Percentiles rank a stretch among this genome's conserved stretches.
These are phyloP conservation scores for Fusarium sacchari DNA, from an alignment of 2,329 filamentous ascomycete species.

Conservation along the genomic window DNA sequence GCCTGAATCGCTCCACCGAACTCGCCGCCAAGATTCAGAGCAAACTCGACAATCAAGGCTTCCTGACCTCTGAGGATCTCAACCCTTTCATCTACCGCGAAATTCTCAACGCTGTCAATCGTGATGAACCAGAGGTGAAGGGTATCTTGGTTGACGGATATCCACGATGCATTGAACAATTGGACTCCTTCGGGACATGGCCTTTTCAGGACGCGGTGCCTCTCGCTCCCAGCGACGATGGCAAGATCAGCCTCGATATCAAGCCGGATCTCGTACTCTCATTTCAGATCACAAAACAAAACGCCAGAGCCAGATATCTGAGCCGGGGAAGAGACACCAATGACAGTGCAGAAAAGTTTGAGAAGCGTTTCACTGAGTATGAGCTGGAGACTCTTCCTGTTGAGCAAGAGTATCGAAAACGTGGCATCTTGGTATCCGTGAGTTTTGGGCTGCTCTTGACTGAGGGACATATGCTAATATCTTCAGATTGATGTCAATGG, in stretches of 20 bases:
- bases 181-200: not conserved
- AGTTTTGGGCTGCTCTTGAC: rapidly evolving
- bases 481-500: not conserved
- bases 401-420: not conserved
- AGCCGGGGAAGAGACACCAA: not conserved
- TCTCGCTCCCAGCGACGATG: not conserved
- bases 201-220: not conserved
- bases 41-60: not conserved
- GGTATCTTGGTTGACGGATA: not conserved
- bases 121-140: not conserved
- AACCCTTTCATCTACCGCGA: not conserved
- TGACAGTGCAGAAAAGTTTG: not conserved
- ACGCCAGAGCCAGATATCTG: not conserved
- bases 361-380: not conserved
- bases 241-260: not conserved
- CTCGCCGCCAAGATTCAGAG: not conserved
- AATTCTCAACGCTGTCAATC: not conserved
- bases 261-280: not conserved
- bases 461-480: not conserved
- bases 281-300: not conserved
- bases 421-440: not conserved
- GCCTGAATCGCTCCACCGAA: not conserved
- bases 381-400: not conserved
- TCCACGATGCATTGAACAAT: not conserved
- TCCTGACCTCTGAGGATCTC: not conserved